phyloP scores from a whole-genome alignment of 2,329 filamentous ascomycete genomes.

The Exophiala sideris region DNA sequence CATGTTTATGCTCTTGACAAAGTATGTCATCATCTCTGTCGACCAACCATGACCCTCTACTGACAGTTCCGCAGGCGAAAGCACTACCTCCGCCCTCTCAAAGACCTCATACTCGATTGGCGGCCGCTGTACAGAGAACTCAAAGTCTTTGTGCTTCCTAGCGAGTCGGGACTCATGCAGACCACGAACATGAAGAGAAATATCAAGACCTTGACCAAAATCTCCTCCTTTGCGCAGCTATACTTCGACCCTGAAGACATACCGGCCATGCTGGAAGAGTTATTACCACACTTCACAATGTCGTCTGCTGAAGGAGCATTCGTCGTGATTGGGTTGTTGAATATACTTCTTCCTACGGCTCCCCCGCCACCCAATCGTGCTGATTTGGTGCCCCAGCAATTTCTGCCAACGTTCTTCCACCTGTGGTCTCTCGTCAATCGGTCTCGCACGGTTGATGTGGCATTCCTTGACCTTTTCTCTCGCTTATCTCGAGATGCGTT shows the following conservation, averaged over 20 bases:
- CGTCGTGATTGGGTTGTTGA: conserved; percentile 84
- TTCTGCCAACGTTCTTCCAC: conserved; percentile 92
- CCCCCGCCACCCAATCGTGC: conserved; percentile 67
- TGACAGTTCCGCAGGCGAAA: conserved; percentile 64
- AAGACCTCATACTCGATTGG: conserved; percentile 92
- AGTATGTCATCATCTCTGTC: conserved; percentile 54
- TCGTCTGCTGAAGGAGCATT: conserved; percentile 90
- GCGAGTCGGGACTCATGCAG: conserved; percentile 67
- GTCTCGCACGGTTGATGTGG: conserved; percentile 80
- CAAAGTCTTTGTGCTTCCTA: conserved; percentile 83
- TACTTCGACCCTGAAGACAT: conserved; percentile 91
- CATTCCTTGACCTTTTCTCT: conserved; percentile 86
- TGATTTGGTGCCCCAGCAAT: conserved; percentile 81
- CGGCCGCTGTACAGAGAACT: conserved; percentile 87
- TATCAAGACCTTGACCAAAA: conserved; percentile 73
- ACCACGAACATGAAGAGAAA: conserved; percentile 63
- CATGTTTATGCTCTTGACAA: conserved; percentile 95
- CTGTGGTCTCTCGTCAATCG: conserved; percentile 91
- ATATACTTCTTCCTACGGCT: conserved; percentile 80
- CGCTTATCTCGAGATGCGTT: conserved; percentile 81
- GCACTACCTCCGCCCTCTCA: conserved; percentile 86
- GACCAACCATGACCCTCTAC: conserved; percentile 6
- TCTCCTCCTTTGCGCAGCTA: conserved; percentile 83
- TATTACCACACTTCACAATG: conserved; percentile 84
- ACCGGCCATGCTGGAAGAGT: conserved; percentile 74